Percentiles rank a stretch among this genome's conserved stretches.
These are phyloP conservation scores for Trichoderma pleuroti DNA, from an alignment of 2,329 filamentous ascomycete species.

Conservation along the genomic window DNA sequence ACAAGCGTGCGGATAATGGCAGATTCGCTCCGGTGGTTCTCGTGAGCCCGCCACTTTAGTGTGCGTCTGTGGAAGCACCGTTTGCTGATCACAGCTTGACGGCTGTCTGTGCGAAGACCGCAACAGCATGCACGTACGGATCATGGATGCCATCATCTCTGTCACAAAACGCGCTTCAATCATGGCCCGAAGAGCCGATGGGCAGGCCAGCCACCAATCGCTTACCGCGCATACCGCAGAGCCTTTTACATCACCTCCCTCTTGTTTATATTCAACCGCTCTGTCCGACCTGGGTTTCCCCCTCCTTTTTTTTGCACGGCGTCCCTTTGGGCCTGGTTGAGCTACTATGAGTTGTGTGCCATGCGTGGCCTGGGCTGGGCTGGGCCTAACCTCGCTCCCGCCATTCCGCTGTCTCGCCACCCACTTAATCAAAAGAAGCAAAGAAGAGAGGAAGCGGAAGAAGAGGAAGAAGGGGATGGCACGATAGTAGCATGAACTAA, in stretches of 20 bases:
- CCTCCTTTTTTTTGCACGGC: conserved; percentile 1
- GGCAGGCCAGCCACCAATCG: background rate
- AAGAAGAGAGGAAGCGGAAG: background rate
- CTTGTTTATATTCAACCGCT: background rate
- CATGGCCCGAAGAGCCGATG: background rate
- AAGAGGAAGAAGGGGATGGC: background rate
- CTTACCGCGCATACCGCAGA: background rate
- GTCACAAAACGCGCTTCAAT: background rate
- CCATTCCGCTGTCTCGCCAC: conserved; percentile 16
- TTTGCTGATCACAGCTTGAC: conserved; percentile 15
- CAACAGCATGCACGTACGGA: background rate
- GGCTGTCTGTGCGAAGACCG: background rate
- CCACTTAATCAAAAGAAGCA: background rate
- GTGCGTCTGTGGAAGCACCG: conserved; percentile 11
- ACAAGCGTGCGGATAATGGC: background rate
- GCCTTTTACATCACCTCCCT: background rate
- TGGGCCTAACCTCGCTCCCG: conserved; percentile 16
- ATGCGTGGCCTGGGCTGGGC: conserved; percentile 11
- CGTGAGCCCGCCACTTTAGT: conserved; percentile 12
- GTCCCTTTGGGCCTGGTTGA: conserved; percentile 17
- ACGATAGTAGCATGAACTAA: background rate
- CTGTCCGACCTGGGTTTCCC: background rate
- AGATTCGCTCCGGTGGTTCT: conserved; percentile 6
- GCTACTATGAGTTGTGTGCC: conserved; percentile 17
- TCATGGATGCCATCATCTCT: background rate